phyloP scores from a whole-genome alignment of 2,329 filamentous ascomycete genomes.

The Sarocladium brachiariae region DNA sequence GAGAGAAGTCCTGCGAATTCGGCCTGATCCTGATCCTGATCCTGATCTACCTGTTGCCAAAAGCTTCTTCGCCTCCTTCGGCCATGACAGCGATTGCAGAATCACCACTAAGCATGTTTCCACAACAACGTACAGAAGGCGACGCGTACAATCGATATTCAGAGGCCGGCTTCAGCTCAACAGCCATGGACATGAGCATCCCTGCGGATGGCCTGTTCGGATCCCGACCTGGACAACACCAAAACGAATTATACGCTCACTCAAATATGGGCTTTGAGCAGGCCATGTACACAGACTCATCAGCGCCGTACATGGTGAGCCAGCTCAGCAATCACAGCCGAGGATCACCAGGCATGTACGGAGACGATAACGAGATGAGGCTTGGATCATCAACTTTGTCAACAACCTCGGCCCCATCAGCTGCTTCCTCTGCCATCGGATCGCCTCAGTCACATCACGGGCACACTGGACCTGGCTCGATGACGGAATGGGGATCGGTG shows the following conservation, averaged over 20 bases:
- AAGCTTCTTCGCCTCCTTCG: constrained; percentile 15
- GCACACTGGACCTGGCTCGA: constrained; percentile 39
- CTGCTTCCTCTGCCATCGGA: constrained; percentile 60
- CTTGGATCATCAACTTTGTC: constrained; percentile 52
- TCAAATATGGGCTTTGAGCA: constrained; percentile 39
- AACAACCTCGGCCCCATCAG: constrained; percentile 55
- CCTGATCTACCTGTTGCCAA: constrained; percentile 21
- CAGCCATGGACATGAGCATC: constrained; percentile 41
- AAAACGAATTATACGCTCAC: neutral
- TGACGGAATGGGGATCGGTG: constrained; percentile 51
- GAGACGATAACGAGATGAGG: constrained; percentile 43
- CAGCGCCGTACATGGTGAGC: constrained; percentile 36
- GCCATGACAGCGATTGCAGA: constrained; percentile 15
- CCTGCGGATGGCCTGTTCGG: constrained; percentile 37
- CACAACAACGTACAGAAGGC: constrained; percentile 17
- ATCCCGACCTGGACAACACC: neutral
- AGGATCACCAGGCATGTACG: constrained; percentile 41
- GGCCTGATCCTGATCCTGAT: too few species aligned
- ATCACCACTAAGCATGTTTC: constrained; percentile 20
- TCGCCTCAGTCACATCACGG: constrained; percentile 59
- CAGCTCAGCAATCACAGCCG: constrained; percentile 27
- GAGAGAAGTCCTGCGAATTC: too few species aligned
- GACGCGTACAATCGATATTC: constrained; percentile 40
- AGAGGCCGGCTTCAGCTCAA: constrained; percentile 35
- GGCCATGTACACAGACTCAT: constrained; percentile 39